Evolutionary conservation across 2,329 filamentous ascomycete genomes (phyloP).

Genomic region (Aspergillus fumigatiaffinis): DNA sequence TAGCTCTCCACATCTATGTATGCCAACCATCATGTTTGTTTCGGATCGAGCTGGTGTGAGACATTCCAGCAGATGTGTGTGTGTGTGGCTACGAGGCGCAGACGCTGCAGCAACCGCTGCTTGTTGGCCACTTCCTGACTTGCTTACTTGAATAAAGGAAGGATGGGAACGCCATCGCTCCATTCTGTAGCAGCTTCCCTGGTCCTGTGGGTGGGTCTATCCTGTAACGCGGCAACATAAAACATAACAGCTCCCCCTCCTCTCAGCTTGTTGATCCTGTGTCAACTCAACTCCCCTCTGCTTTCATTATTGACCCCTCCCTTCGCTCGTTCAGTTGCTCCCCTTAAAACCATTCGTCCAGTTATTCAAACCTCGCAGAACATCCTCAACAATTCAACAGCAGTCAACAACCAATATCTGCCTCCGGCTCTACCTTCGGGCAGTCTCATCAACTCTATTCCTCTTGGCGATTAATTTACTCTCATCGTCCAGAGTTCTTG

Average conservation of each 20-base stretch:
- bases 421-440: conserved; percentile 8
- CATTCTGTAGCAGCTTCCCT: conserved; percentile 24
- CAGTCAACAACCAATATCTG: conserved; percentile 3
- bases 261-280: conserved; percentile 15
- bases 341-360: conserved; percentile 1
- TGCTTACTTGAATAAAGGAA: background rate
- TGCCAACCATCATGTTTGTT: background rate
- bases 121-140: conserved; percentile 20
- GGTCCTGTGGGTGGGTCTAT: conserved; percentile 22
- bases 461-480: background rate
- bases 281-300: background rate
- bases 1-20: background rate
- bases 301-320: background rate
- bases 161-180: conserved; percentile 9
- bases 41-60: conserved; percentile 19
- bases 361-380: background rate
- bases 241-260: conserved; percentile 24
- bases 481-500: background rate
- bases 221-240: conserved; percentile 25
- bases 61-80: conserved; percentile 18
- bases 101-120: conserved; percentile 5
- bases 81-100: conserved; percentile 12
- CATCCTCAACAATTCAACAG: conserved; percentile 8
- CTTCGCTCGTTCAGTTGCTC: background rate
- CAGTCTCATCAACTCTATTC: conserved; percentile 9